phyloP scores from a whole-genome alignment of 306 rosid species.

The Elaeagnus macrophylla region DNA sequence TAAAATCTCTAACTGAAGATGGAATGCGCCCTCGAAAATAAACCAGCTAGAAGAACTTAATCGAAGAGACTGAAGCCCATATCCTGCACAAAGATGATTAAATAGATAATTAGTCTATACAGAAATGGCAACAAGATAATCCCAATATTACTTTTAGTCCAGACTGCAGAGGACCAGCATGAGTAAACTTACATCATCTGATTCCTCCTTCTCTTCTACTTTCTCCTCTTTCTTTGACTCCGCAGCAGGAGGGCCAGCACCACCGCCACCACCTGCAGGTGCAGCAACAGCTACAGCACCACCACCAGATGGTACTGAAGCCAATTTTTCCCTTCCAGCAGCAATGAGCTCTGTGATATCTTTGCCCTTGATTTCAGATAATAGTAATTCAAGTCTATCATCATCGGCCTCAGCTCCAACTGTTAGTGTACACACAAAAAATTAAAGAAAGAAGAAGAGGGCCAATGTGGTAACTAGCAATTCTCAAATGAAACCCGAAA shows the following conservation, averaged over 20 bases:
- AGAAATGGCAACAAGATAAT: slow-evolving; percentile 13
- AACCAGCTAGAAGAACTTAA: slow-evolving; percentile 51
- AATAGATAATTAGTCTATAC: background rate
- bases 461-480: too few species aligned
- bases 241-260: slow-evolving; percentile 48
- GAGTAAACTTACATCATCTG: slow-evolving; percentile 54
- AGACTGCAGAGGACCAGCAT: too few species aligned
- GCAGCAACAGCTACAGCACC: slow-evolving; percentile 36
- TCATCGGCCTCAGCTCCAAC: slow-evolving; percentile 69
- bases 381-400: slow-evolving; percentile 36
- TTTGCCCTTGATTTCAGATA: slow-evolving; percentile 52
- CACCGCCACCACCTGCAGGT: slow-evolving; percentile 23
- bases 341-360: slow-evolving; percentile 71
- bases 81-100: slow-evolving; percentile 59
- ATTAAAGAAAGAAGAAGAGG: too few species aligned
- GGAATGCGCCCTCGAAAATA: too few species aligned
- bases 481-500: too few species aligned
- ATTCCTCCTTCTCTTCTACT: slow-evolving; percentile 69
- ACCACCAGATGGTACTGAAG: slow-evolving; percentile 65
- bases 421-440: too few species aligned
- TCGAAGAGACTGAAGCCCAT: too few species aligned
- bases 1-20: too few species aligned
- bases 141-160: too few species aligned
- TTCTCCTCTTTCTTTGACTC: slow-evolving; percentile 76
- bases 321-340: slow-evolving; percentile 56